A percentile compares a stretch with the other conserved stretches of the same genome.
Conservation (phyloP, 2,329 filamentous ascomycete genomes). For the Stemphylium vesicarium region DNA sequence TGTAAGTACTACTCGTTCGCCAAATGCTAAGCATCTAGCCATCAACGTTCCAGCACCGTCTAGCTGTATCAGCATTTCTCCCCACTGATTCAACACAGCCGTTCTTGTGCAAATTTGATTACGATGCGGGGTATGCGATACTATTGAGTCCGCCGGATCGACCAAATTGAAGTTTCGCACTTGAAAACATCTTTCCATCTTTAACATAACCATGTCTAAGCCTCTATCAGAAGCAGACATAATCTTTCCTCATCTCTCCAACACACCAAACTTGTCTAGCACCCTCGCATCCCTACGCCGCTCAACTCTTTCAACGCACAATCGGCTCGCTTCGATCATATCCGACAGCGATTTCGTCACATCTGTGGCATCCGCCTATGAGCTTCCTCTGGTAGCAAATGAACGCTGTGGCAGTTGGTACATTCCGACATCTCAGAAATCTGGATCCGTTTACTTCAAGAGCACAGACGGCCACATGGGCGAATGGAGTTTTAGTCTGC, state of each 20-base stretch:
- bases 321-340: conserved; percentile 80
- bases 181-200: background rate
- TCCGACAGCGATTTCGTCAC: conserved; percentile 78
- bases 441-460: conserved; percentile 90
- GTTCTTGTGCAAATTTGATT: background rate
- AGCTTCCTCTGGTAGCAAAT: conserved; percentile 82
- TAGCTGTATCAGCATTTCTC: too few relatives aligned
- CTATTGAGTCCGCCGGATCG: background rate
- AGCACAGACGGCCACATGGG: conserved; percentile 93
- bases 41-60: background rate
- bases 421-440: conserved; percentile 69
- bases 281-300: conserved; percentile 75
- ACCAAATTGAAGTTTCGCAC: background rate
- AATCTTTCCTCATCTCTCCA: conserved; percentile 62
- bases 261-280: conserved; percentile 68
- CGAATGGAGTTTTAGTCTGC: conserved; percentile 87
- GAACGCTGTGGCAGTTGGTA: conserved; percentile 98
- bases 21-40: background rate
- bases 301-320: conserved; percentile 77
- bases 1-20: background rate
- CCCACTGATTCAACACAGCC: background rate
- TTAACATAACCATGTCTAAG: conserved; percentile 27
- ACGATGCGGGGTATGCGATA: conserved; percentile 12
- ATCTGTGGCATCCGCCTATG: conserved; percentile 62
- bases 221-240: conserved; percentile 49